These are phyloP conservation scores for Rhizodiscina lignyota DNA, from an alignment of 495 filamentous ascomycete genomes.

Conservation along the genomic window DNA sequence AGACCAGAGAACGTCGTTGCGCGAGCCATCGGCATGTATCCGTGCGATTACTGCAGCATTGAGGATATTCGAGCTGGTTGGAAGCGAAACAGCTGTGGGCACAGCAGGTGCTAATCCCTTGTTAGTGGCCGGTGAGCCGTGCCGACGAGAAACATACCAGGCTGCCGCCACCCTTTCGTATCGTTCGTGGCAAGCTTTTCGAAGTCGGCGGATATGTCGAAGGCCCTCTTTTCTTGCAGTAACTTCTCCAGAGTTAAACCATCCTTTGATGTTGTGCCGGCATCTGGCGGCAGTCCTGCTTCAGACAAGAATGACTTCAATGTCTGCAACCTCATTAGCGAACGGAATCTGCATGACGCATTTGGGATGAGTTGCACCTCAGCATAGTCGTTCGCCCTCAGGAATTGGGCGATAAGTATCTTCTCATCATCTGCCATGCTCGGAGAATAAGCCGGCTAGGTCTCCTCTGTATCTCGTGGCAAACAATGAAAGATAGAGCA, in stretches of 20 bases:
- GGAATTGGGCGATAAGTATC: constrained; percentile 3
- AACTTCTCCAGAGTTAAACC: constrained; percentile 45
- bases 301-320: constrained; percentile 43
- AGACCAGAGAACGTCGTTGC: no score
- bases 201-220: constrained; percentile 37
- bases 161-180: constrained; percentile 28
- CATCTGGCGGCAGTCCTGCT: constrained; percentile 34
- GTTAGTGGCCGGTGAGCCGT: constrained; percentile 37
- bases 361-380: neutral
- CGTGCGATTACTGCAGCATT: constrained; percentile 14
- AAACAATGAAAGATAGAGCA: no score
- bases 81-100: no score
- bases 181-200: constrained; percentile 34
- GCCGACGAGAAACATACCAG: constrained; percentile 32
- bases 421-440: no score
- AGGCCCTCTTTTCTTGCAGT: constrained; percentile 47
- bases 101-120: constrained; percentile 20
- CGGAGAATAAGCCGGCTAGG: no score
- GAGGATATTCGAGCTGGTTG: no score
- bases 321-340: constrained; percentile 23
- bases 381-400: constrained; percentile 1
- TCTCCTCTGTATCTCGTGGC: no score
- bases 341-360: neutral
- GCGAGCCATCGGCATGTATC: constrained; percentile 36
- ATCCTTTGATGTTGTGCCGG: constrained; percentile 21